A percentile compares a stretch with the other conserved stretches of the same genome.
Evolutionary conservation across 139 green algal genomes (phyloP).

Genomic region (Diplosphaera chodatii): DNA sequence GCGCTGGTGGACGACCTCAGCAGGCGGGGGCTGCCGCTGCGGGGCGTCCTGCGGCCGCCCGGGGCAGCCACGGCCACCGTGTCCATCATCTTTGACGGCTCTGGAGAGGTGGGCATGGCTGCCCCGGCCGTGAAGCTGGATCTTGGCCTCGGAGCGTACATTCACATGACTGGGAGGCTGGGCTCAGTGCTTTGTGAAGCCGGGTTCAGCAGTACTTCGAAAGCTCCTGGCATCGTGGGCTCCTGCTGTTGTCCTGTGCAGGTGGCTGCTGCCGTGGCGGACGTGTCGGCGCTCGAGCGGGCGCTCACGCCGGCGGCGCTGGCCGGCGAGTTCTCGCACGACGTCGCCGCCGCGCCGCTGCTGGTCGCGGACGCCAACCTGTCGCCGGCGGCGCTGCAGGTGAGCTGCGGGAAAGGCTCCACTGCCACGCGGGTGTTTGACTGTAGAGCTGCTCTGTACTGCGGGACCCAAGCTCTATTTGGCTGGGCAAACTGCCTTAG

Average conservation of each 20-base stretch:
- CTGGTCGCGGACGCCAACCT: slow-evolving; percentile 58
- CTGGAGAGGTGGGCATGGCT: background rate
- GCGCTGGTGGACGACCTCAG: slow-evolving; percentile 26
- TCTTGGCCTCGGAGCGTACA: too few species aligned
- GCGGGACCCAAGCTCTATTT: too few species aligned
- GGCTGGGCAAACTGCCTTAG: too few species aligned
- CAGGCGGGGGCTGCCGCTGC: slow-evolving; percentile 3
- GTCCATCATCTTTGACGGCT: slow-evolving; percentile 5
- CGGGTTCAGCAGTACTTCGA: too few species aligned
- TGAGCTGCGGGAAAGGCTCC: too few species aligned
- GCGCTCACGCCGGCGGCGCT: slow-evolving; percentile 30
- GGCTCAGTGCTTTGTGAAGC: too few species aligned
- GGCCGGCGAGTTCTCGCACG: background rate
- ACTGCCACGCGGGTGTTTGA: too few species aligned
- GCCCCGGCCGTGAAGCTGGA: too few species aligned
- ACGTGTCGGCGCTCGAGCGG: slow-evolving; percentile 40
- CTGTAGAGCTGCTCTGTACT: too few species aligned
- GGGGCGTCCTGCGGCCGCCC: background rate
- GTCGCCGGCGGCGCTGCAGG: slow-evolving; percentile 15
- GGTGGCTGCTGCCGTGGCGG: slow-evolving; percentile 55
- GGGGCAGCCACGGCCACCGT: slow-evolving; percentile 1
- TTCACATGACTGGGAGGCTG: too few species aligned
- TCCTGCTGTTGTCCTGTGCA: too few species aligned
- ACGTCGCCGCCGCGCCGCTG: slow-evolving; percentile 20
- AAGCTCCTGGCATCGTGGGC: too few species aligned